phyloP scores from a whole-genome alignment of 2,329 filamentous ascomycete species.

The Pseudogymnoascus sp. region DNA sequence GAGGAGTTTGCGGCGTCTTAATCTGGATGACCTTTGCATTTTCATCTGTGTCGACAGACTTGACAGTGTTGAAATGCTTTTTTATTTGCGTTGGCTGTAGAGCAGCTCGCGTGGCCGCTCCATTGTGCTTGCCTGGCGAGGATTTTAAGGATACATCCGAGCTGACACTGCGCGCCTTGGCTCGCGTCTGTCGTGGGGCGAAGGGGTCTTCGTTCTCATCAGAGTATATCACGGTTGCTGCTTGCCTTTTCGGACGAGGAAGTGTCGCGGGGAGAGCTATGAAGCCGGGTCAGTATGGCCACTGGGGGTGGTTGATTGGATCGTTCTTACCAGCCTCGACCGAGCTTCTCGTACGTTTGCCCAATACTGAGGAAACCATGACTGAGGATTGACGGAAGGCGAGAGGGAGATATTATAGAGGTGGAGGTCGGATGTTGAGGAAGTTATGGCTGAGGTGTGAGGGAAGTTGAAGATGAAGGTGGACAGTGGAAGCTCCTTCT shows the following conservation, averaged over 20 bases:
- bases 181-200: conserved; percentile 28
- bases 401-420: conserved; percentile 13
- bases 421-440: conserved; percentile 3
- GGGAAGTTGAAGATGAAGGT: conserved; percentile 2
- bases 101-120: conserved; percentile 34
- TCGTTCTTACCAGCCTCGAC: conserved; percentile 31
- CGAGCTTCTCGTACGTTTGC: conserved; percentile 39
- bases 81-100: conserved; percentile 41
- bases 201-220: conserved; percentile 63
- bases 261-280: conserved; percentile 24
- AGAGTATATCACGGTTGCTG: conserved; percentile 39
- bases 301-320: conserved; percentile 17
- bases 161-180: conserved; percentile 31
- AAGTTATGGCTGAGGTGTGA: background rate
- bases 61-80: conserved; percentile 36
- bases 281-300: conserved; percentile 18
- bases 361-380: conserved; percentile 35
- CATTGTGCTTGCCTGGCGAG: conserved; percentile 41
- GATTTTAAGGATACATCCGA: conserved; percentile 25
- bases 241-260: conserved; percentile 39
- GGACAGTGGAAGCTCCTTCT: background rate
- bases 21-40: conserved; percentile 40
- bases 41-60: conserved; percentile 34
- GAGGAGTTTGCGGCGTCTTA: conserved; percentile 64
- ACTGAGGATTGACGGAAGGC: background rate